A percentile compares a stretch with the other conserved stretches of the same genome.
phyloP scores from a whole-genome alignment of 2,329 filamentous ascomycete genomes.

The Thielaviopsis populi region DNA sequence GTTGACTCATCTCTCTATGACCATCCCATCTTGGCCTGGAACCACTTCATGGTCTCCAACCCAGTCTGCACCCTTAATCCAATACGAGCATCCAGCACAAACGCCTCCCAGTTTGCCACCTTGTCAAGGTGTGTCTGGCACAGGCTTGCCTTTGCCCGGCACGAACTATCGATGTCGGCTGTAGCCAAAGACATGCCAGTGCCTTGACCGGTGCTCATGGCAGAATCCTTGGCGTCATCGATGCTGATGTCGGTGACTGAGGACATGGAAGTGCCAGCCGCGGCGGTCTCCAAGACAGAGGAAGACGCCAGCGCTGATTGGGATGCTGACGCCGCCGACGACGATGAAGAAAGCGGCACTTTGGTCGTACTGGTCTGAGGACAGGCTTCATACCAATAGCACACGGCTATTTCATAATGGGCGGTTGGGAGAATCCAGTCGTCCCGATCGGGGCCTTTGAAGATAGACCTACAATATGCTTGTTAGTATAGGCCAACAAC shows the following conservation, averaged over 20 bases:
- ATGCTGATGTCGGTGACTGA: background rate
- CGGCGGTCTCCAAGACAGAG: background rate
- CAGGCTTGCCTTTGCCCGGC: slow-evolving; percentile 38
- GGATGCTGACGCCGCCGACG: background rate
- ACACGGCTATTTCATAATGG: slow-evolving; percentile 73
- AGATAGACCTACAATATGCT: slow-evolving; percentile 28
- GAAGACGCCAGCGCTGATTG: slow-evolving; percentile 1
- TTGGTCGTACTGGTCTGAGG: slow-evolving; percentile 22
- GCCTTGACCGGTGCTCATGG: background rate
- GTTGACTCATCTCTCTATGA: background rate
- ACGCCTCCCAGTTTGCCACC: slow-evolving; percentile 54
- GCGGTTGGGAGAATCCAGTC: slow-evolving; percentile 60
- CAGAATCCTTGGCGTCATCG: background rate
- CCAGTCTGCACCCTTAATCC: slow-evolving; percentile 59
- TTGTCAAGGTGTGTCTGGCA: slow-evolving; percentile 52
- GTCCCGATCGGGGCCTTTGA: slow-evolving; percentile 48
- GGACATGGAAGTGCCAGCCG: background rate
- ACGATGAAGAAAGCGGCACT: background rate
- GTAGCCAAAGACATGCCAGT: slow-evolving; percentile 11
- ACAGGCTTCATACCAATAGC: slow-evolving; percentile 58
- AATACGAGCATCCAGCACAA: slow-evolving; percentile 58
- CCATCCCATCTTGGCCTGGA: slow-evolving; percentile 30
- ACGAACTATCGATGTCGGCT: slow-evolving; percentile 24
- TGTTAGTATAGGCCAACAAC: slow-evolving; percentile 12
- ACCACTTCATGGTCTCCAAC: slow-evolving; percentile 48